Evolutionary conservation across 345 rosid genomes (phyloP), one percentile per base, ranked within the genome.

Genomic region (Nephelium lappaceum): DNA sequence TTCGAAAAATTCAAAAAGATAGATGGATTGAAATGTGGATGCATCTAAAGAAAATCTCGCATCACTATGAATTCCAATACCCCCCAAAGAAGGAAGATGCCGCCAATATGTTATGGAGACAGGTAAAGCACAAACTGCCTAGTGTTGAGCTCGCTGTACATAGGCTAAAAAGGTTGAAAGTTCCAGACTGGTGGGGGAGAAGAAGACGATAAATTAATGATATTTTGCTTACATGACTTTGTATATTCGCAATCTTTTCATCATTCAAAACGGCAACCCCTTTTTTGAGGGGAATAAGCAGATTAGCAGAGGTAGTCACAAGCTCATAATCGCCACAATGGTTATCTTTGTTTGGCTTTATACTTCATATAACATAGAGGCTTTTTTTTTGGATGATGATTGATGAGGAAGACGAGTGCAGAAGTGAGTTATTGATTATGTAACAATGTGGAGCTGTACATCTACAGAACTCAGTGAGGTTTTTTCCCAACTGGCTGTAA

Each of bases 41-140:
- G 78, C 70, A 47, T 31, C 90, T 95, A 49, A 95, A 88, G 86
- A 90, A 78, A 24, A 81, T 95, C 38, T 87, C 98, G n/a, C 92
- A 77, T 84, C 96, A 93, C 84, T 95, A 82, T 0, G 93, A 95
- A 75, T 92, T 90, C 80, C 96, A 91, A 76, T 87, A 87, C 74
- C 98, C 99, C 11, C 91, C 97, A 1, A 77, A 83, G 88, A 92
- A 82, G 80, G 98, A 88, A 76, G 99, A 93, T 60, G 97, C 95
- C 0, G 88, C 88, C 24, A 84, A 90, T 81, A 86, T 93, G 96
- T 78, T 93, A 65, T 93, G 99, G 99, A 95, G 94, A 78, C 92
- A 93, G 80, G 89, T 95, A 41, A 93, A 87, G 83, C 89, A 86
- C 77, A 95, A 93, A 83, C 90, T 93, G 24, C 93, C 93, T 0